These are phyloP conservation scores for Hanseniaspora jakobsenii DNA, from an alignment of 805 yeast species.

Conservation along the genomic window DNA sequence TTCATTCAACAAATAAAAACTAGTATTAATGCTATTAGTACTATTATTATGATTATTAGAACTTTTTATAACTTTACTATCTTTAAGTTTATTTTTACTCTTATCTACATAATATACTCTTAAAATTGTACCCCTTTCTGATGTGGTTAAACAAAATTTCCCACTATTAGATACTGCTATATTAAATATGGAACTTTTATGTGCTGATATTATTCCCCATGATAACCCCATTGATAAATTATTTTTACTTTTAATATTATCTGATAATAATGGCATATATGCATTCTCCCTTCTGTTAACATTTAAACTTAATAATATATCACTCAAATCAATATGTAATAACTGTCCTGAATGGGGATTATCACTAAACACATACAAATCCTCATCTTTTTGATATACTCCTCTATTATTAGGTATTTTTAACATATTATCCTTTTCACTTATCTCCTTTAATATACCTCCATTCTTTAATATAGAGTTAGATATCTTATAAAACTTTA, in stretches of 20 bases:
- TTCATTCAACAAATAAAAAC: constrained; percentile 63
- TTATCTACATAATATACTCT: constrained; percentile 37
- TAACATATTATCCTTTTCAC: not conserved
- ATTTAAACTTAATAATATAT: not conserved
- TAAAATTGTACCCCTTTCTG: constrained; percentile 70
- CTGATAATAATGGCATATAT: no score
- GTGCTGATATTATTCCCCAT: constrained; percentile 67
- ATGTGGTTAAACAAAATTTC: constrained; percentile 63
- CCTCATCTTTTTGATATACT: not conserved
- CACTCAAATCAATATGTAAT: not conserved
- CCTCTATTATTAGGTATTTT: constrained; percentile 1
- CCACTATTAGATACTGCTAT: constrained; percentile 54
- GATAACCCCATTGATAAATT: no score
- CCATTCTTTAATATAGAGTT: not conserved
- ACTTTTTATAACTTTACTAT: no score
- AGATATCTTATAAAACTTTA: not conserved
- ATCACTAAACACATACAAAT: constrained; percentile 1
- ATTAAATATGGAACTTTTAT: constrained; percentile 51
- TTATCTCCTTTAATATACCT: not conserved
- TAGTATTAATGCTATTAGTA: no score
- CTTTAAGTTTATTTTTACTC: no score
- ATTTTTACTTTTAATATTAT: no score
- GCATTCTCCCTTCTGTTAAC: not conserved
- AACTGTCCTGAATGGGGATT: not conserved
- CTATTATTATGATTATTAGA: constrained; percentile 21